A percentile compares a stretch with the other conserved stretches of the same genome.
These are phyloP conservation scores for Cyclotella baltica DNA, from an alignment of 108 stramenopile species.

Conservation along the genomic window DNA sequence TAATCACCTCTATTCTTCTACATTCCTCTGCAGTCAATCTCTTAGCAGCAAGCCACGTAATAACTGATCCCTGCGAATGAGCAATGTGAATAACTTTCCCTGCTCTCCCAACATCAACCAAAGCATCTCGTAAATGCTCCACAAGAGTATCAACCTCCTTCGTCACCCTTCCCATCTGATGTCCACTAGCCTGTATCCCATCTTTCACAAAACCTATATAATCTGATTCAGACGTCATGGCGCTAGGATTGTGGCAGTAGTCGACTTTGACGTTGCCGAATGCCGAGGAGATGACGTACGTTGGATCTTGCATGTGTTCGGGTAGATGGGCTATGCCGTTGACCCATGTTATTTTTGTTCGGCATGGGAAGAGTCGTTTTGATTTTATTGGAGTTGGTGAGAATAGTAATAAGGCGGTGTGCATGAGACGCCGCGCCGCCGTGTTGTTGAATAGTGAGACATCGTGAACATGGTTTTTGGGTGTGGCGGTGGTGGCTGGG, in stretches of 20 bases:
- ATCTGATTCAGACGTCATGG: constrained; percentile 80
- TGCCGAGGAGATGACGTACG: constrained; percentile 58
- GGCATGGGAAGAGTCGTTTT: constrained; percentile 27
- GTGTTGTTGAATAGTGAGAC: too few relatives aligned
- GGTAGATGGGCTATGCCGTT: constrained; percentile 82
- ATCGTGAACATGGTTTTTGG: too few relatives aligned
- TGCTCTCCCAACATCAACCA: constrained; percentile 64
- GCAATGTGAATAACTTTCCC: constrained; percentile 88
- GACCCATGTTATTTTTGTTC: constrained; percentile 78
- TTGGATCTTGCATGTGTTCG: constrained; percentile 71
- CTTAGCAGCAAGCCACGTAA: constrained; percentile 80
- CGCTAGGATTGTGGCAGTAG: constrained; percentile 88
- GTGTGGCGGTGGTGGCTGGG: too few relatives aligned
- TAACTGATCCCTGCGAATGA: constrained; percentile 89
- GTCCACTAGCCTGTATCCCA: constrained; percentile 81
- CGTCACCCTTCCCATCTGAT: constrained; percentile 81
- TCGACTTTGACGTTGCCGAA: constrained; percentile 72
- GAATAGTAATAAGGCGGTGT: background rate
- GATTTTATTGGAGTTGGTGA: constrained; percentile 8
- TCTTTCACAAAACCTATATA: constrained; percentile 78
- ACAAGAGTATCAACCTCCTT: constrained; percentile 79
- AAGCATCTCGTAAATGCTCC: constrained; percentile 72
- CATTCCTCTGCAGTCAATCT: constrained; percentile 74
- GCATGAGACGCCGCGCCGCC: background rate
- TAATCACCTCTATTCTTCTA: constrained; percentile 81